Evolutionary conservation across 352 stramenopile species (phyloP).

Genomic region (Phytophthora fragariae): DNA sequence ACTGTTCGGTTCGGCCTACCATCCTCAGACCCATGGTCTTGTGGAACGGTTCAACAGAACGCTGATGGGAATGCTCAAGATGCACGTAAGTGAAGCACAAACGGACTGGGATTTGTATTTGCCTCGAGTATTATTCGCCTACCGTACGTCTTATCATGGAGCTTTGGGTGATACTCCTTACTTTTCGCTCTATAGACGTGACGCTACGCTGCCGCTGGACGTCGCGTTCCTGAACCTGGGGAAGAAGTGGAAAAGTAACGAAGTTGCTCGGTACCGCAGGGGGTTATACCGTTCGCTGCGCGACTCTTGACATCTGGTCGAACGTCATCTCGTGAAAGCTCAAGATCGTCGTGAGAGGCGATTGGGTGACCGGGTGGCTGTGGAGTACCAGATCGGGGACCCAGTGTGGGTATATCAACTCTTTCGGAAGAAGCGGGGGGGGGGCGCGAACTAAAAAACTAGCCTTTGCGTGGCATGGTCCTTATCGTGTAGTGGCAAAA

Average conservation of each 20-base stretch:
- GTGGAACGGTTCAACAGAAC: slow-evolving; percentile 16
- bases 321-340: slow-evolving; percentile 13
- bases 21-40: slow-evolving; percentile 9
- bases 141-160: slow-evolving; percentile 16
- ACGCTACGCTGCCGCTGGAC: background rate
- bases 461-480: slow-evolving; percentile 18
- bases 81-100: slow-evolving; percentile 1
- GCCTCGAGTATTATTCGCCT: slow-evolving; percentile 10
- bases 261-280: slow-evolving; percentile 2
- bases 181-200: slow-evolving; percentile 13
- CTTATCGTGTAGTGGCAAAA: background rate
- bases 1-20: background rate
- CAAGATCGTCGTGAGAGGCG: background rate
- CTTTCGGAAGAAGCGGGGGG: slow-evolving; percentile 1
- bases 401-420: slow-evolving; percentile 16
- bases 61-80: slow-evolving; percentile 1
- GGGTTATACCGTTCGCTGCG: background rate
- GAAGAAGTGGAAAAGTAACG: slow-evolving; percentile 17
- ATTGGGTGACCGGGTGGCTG: background rate
- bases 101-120: slow-evolving; percentile 18
- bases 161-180: slow-evolving; percentile 5
- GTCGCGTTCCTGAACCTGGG: background rate
- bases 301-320: slow-evolving; percentile 5
- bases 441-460: slow-evolving; percentile 6
- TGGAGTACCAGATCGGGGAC: slow-evolving; percentile 1